Evolutionary conservation across 768 basidiomycete species (phyloP).

Genomic region (Lactarius deliciosus): DNA sequence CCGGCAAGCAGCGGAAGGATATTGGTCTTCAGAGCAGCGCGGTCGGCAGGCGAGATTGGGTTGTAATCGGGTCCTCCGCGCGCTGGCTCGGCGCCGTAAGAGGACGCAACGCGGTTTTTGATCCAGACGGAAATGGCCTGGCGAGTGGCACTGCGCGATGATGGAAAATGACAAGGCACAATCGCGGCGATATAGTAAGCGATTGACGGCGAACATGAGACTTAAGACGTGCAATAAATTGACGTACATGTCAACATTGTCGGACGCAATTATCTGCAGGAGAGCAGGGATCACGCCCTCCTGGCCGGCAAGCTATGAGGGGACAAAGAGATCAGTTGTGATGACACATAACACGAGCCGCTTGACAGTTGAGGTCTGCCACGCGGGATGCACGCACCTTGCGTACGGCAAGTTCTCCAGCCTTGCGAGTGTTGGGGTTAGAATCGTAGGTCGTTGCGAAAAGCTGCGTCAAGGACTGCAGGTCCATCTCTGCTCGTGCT

Average conservation of each 20-base stretch:
- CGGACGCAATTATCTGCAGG: slow-evolving; percentile 80
- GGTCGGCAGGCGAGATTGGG: slow-evolving; percentile 66
- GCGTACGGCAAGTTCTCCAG: slow-evolving; percentile 84
- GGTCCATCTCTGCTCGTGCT: slow-evolving; percentile 52
- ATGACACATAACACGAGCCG: slow-evolving; percentile 7
- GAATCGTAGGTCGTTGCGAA: slow-evolving; percentile 79
- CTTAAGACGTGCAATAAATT: not conserved
- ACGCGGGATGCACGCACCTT: slow-evolving; percentile 50
- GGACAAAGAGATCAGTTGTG: slow-evolving; percentile 23
- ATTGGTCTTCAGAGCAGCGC: slow-evolving; percentile 64
- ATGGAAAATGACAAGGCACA: slow-evolving; percentile 19
- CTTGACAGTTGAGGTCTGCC: slow-evolving; percentile 3
- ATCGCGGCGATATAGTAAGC: not conserved
- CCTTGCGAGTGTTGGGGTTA: slow-evolving; percentile 84
- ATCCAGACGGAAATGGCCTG: slow-evolving; percentile 86
- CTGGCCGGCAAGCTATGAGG: slow-evolving; percentile 63
- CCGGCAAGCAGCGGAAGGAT: slow-evolving; percentile 70
- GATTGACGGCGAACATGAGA: not conserved
- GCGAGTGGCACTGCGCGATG: slow-evolving; percentile 61
- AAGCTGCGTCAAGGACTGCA: slow-evolving; percentile 71
- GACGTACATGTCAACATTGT: slow-evolving; percentile 74
- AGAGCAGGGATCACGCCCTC: slow-evolving; percentile 84
- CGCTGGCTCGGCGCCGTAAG: slow-evolving; percentile 54
- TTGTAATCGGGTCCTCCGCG: slow-evolving; percentile 56
- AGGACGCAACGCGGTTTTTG: slow-evolving; percentile 80